These are phyloP conservation scores for Fusarium cyanostomum DNA, from an alignment of 2,329 filamentous ascomycete genomes.

Conservation along the genomic window DNA sequence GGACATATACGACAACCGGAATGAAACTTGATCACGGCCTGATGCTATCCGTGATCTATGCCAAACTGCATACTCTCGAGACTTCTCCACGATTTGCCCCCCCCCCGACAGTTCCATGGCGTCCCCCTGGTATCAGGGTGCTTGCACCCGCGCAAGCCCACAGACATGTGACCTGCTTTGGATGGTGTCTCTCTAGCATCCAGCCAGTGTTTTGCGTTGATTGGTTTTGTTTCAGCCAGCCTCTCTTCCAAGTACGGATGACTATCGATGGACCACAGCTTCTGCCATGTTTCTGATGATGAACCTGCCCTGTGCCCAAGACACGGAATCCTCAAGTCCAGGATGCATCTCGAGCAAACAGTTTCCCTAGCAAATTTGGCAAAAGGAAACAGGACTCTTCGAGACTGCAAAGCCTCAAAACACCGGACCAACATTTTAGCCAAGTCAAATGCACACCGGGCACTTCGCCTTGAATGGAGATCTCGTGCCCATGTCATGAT, in stretches of 20 bases:
- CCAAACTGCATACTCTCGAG: conserved; percentile 34
- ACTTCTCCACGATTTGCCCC: conserved; percentile 38
- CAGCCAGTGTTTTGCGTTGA: conserved; percentile 19
- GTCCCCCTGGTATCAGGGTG: conserved; percentile 21
- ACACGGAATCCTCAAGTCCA: not conserved
- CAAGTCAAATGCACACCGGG: not conserved
- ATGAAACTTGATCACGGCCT: conserved; percentile 27
- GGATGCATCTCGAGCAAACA: not conserved
- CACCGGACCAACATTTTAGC: conserved; percentile 1
- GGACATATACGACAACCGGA: not conserved
- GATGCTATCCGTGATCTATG: conserved; percentile 16
- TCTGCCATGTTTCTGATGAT: conserved; percentile 2
- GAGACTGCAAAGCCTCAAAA: not conserved
- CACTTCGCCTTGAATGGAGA: conserved; percentile 6
- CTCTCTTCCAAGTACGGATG: not conserved
- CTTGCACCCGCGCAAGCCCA: conserved; percentile 39
- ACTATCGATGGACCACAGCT: not conserved
- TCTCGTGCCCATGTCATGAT: conserved; percentile 6
- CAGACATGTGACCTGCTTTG: conserved; percentile 38
- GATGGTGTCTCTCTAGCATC: conserved; percentile 16
- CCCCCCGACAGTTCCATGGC: conserved; percentile 17
- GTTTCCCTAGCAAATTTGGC: not conserved
- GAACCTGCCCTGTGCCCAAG: not conserved
- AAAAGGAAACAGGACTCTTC: not conserved
- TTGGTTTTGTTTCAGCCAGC: conserved; percentile 9